Base-by-base conservation (phyloP, 768 basidiomycete species). In the Albatrellus ellisii region DNA sequence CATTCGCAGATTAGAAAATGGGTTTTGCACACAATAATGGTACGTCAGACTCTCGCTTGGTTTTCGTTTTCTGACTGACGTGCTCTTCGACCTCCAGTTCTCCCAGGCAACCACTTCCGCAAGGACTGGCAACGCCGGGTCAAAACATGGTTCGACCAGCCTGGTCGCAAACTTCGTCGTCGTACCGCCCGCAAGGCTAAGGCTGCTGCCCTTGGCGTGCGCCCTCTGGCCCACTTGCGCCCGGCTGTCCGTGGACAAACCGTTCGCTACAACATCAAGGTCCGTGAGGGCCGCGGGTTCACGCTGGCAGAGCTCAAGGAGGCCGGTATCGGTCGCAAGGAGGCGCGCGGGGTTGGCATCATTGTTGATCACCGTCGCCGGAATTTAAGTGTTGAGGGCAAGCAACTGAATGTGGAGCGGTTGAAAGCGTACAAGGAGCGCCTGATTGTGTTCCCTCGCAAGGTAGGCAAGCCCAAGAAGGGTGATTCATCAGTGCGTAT, bases 111-210 rank as follows among this genome's bases (percentile, higher is more conserved):
- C 67, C 90, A 95, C 63, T 91, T 91, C 77, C 87, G 79, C 72
- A 98, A 98, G 79, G 92, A 98, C 64, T 98, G 92, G 92, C 94
- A 98, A 66, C 75, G 80, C 59, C 84, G 83, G 52, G 90, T 94
- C 55, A 82, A 82, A 65, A 94, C 89, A 59, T 91, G 92, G 92
- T 98, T 98, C 63, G 86, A 98, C 72, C 95, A 99, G 68, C 90
- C 95, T 44, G 94, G 92, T 37, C 85, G 87, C 61, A 98, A 98
- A 70, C 84, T 91, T 63, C 85, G 88, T 62, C 76, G 95, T 61
- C 85, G 95, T 62, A 79, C 70, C 36, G 89, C 91, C 33, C 87
- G 95, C 66, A 82, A 89, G 65, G 68, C 70, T 54, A 98, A 95
- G 70, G 89, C 90, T 44, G 75, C 89, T 35, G 62, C 77, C 47